Base-by-base conservation (phyloP, 2,329 filamentous ascomycete genomes). In the Hirsutella thompsonii region DNA sequence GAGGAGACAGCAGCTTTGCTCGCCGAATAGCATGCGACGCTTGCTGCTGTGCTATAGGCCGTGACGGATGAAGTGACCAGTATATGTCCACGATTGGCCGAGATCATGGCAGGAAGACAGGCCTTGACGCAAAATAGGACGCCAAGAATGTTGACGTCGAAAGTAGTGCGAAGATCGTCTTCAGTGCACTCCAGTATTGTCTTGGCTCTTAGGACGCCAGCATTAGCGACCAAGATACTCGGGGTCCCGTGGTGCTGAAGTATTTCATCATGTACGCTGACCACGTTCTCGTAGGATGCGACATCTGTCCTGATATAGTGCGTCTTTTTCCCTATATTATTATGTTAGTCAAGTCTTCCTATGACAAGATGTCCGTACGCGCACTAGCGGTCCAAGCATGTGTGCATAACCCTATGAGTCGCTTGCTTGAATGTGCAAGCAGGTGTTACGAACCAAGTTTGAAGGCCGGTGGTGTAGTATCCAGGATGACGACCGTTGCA, bases 41-140 rank as follows among this genome's bases (percentile, higher is more conserved):
- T 28, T 3, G 37, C 37, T 10, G 37, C 37, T 6, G 37, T 16
- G 23, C 21, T 29, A 4, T 29, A 30, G 4, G 26, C 37, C 18
- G 37, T 19, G 8, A 38, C 37, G 8, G 37, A 38, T 1, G 37
- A 38, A 18, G 37, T 20, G n/a, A 38, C 37, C 21, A 38, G 5
- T 3, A 38, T 26, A 5, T 38, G 37, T 8, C 37, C 37, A 10
- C 16, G n/a, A 6, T 26, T 13, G 8, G 37, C 26, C 14, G n/a
- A 10, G n/a, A 38, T 30, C 37, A 38, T 38, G 21, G 23, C 16
- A 2, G 37, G 37, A 10, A 38, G 26, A 14, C 29, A 38, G 5
- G 37, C 37, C 37, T 32, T 26, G 6, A 30, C 19, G 37, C 37
- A 38, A 28, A 38, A 38, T 18, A 38, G n/a, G 26, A 38, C 37